phyloP scores from a whole-genome alignment of 164 flowering plant genomes.

The Magnolia kwangsiensis region DNA sequence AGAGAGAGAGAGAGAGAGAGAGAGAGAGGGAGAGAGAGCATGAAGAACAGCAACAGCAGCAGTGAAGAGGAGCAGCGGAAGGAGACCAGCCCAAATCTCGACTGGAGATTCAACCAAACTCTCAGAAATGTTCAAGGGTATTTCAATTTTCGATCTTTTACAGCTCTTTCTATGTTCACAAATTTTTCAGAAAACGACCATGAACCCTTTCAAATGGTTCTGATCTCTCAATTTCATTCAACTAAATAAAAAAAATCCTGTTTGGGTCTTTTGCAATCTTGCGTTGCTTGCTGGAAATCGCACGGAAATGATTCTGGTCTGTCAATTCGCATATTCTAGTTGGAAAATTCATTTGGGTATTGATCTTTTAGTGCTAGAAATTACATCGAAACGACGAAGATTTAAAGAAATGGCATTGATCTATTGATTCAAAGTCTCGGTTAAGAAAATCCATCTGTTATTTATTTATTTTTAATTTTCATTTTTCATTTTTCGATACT shows the following conservation, averaged over 20 bases:
- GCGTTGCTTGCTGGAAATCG: background rate
- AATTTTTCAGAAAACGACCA: background rate
- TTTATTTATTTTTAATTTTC: no score
- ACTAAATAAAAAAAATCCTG: background rate
- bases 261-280: background rate
- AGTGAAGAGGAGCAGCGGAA: constrained; percentile 31
- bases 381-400: background rate
- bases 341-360: background rate
- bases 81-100: constrained; percentile 32
- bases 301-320: background rate
- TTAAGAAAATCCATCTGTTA: no score
- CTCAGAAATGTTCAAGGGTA: constrained; percentile 86
- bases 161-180: background rate
- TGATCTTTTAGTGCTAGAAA: background rate
- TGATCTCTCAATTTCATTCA: background rate
- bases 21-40: constrained; percentile 16
- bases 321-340: background rate
- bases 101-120: constrained; percentile 81
- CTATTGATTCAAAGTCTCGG: background rate
- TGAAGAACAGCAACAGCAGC: constrained; percentile 31
- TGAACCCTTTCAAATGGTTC: background rate
- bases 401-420: background rate
- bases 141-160: background rate
- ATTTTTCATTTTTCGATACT: background rate
- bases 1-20: background rate